Evolutionary conservation across 768 basidiomycete genomes (phyloP), one percentile per base, ranked within the genome.

Genomic region (Leucosporidium scottii): DNA sequence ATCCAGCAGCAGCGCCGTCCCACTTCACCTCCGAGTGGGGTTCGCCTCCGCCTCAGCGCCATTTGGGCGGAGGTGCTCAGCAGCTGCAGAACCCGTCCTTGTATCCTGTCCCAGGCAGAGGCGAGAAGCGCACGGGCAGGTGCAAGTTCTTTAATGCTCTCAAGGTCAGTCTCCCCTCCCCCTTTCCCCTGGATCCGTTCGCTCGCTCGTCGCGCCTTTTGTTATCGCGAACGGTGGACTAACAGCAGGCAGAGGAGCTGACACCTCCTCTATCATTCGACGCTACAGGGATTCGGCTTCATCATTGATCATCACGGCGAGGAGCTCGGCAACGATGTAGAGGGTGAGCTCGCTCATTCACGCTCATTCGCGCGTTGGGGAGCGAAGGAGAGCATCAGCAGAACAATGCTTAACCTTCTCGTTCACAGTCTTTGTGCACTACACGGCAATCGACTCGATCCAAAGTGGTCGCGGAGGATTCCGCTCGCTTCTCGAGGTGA

Each of bases 101-200:
- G 39, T 44, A 44, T 15, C 39, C 39, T 44, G 39, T 44, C 8
- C 39, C 39, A 44, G 39, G 39, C 39, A 44, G 39, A 44, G 13
- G 39, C 39, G 39, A 44, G 39, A 44, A 44, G 39, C 39, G 39
- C 39, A 44, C 39, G 39, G 66, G 66, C 0, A 17, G 7, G 28
- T 67, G 66, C 59, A 71, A 71, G 30, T 71, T 71, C 66, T 71
- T 71, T 56, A 71, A 71, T 34, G 69, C 59, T 6, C 59, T 50
- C 34, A 71, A 67, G 66, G 69, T 71, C 18, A 4, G 57, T 27
- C 3, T 28, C 20, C 0, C n/a, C 47, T 13, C 18, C 28, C 39
- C 39, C 15, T 44, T 44, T 17, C 39, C 8, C 15, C 39, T n/a
- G n/a, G n/a, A n/a, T n/a, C n/a, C n/a, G n/a, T n/a, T 34, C 39